A percentile compares a stretch with the other conserved stretches of the same genome.
Evolutionary conservation across 495 filamentous ascomycete species (phyloP).

Genomic region (Aspergillus indologenus): DNA sequence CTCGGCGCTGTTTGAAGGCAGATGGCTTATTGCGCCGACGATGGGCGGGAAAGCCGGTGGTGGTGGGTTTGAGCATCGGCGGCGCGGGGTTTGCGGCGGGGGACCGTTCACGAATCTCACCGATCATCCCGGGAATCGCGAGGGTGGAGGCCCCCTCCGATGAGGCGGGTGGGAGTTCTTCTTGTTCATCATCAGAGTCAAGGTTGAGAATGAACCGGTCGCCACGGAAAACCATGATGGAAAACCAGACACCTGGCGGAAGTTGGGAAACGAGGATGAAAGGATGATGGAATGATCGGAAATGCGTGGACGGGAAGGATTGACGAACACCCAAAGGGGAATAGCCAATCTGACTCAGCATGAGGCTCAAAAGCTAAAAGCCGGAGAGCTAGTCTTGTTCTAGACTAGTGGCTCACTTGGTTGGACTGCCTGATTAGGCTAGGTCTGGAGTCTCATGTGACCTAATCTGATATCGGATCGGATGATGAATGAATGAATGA

Average conservation of each 20-base stretch:
- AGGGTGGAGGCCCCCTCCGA: constrained; percentile 16
- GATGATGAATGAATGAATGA: no score
- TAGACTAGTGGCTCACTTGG: constrained; percentile 22
- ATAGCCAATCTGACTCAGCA: constrained; percentile 13
- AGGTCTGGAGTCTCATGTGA: constrained; percentile 19
- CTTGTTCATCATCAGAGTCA: constrained; percentile 37
- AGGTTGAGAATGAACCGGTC: constrained; percentile 59
- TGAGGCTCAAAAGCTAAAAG: constrained; percentile 49
- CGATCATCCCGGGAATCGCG: constrained; percentile 52
- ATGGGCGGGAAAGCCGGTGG: constrained; percentile 82
- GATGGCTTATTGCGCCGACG: constrained; percentile 71
- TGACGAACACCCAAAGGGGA: constrained; percentile 1
- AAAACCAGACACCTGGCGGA: not conserved
- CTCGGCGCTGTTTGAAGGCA: constrained; percentile 71
- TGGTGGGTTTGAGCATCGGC: constrained; percentile 59
- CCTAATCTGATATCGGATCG: constrained; percentile 17
- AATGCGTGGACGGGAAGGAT: constrained; percentile 12
- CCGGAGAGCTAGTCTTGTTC: constrained; percentile 22
- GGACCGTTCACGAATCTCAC: constrained; percentile 74
- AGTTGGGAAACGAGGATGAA: constrained; percentile 15
- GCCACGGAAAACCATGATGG: constrained; percentile 56
- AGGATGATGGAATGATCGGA: constrained; percentile 13
- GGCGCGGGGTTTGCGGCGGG: constrained; percentile 46
- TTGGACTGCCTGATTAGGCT: constrained; percentile 22
- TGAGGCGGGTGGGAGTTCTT: constrained; percentile 19